Evolutionary conservation across 192 early-diverging fungal genomes (phyloP), one percentile per base, ranked within the genome.

Genomic region (Coemansia sp.): DNA sequence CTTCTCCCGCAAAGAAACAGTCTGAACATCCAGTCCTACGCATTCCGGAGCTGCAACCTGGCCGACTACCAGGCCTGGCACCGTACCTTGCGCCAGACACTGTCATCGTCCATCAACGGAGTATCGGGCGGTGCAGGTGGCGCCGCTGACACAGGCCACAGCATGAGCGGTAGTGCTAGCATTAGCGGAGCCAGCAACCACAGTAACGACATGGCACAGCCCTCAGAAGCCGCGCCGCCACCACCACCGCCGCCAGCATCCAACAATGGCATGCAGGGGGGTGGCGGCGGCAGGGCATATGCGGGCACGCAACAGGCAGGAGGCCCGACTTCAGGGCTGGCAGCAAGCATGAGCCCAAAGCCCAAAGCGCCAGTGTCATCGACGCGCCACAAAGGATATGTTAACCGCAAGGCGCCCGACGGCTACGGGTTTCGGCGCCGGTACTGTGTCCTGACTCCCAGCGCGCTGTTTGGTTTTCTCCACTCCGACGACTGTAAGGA

Each of bases 401-500:
- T 84, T 46, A 73, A 76, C 63, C 66, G 77, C 56, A 80, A 81
- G 69, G 65, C 69, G 3, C 62, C 70, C 15, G 64, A 74, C 22
- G 77, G 82, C 20, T 84, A 80, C 57, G 82, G 82, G 11, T 74
- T 80, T 55, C 82, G 82, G 5, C 82, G 82, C 22, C 77, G 82
- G 43, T 84, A 72, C 65, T 75, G 71, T 41, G 73, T 84, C 22
- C 66, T 84, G 19, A 61, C 60, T 10, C 69, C 69, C 9, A 65
- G 34, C 1, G 68, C 58, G 13, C 67, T 83, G 15, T 83, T 70
- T 35, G 73, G 72, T 9, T 83, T 78, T 45, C 59, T 75, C 20
- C 66, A 74, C 38, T 73, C 73, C 5, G 60, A 75, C 53, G 64
- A 66, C 52, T 75, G 73, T 59, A 72, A 75, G 63, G 78, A 32